Base-by-base conservation (phyloP, 257 asterid species). In the Dorcoceras hygrometricum region DNA sequence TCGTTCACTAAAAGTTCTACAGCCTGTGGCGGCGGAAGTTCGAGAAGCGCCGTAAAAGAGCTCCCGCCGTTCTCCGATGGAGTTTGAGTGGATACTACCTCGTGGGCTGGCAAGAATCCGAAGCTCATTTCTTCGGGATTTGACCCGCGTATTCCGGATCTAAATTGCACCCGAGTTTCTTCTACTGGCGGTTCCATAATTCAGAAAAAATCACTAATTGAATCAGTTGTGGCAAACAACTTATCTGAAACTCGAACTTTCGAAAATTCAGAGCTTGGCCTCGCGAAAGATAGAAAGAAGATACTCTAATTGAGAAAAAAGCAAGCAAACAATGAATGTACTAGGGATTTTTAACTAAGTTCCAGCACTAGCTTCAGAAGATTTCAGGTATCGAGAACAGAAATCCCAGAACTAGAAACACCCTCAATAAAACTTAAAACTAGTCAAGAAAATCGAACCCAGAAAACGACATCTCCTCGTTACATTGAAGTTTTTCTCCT, bases 41-140 rank as follows among this genome's bases (percentile, higher is more conserved):
- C 96, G 46, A 90, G 93, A 10, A 94, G 88, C 46, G 96, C 97
- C 67, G 95, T 90, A 84, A 94, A 94, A 1, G 97, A 90, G 71
- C 80, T 82, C 74, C 80, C 73, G 25, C 78, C 87, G 65, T 84
- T 57, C 23, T 71, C 74, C 59, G 78, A 63, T 28, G 76, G 79
- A 32, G 71, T 77, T 28, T 76, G 79, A 32, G 70, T 77, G 18
- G 87, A 63, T 43, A 80, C 63, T 31, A 80, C 68, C 22, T 75
- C 69, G 27, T 67, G 80, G 53, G 80, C 46, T 64, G 80, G 87
- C 31, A 79, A 90, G 62, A 78, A 43, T 4, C 74, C 79, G 59
- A 64, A 66, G 50, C 63, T 81, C 70, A 79, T 71, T 32, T 77
- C 83, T 29, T 66, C 67, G 20, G 60, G 67, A 64, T 59, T 78